These are phyloP conservation scores for Mikania micrantha DNA, from an alignment of 129 eudicot species.

Conservation along the genomic window DNA sequence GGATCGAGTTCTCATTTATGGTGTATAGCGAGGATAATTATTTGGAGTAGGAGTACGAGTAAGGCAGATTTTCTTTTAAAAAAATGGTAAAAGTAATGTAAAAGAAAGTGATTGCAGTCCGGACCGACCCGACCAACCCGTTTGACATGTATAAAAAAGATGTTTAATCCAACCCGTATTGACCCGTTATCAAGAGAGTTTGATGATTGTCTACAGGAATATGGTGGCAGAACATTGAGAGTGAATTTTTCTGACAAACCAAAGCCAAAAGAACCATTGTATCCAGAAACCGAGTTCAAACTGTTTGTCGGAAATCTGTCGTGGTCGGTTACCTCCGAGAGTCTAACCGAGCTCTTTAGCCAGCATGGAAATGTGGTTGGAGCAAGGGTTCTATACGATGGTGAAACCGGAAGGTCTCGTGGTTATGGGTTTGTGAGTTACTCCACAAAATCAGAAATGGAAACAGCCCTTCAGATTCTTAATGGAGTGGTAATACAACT, in stretches of 20 bases:
- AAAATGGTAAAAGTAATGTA: too few species aligned
- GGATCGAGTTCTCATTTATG: too few species aligned
- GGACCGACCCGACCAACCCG: too few species aligned
- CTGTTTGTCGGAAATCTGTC: constrained; percentile 83
- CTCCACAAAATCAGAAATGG: constrained; percentile 63
- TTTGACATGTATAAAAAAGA: too few species aligned
- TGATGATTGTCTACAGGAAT: constrained; percentile 47
- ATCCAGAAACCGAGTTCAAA: constrained; percentile 83
- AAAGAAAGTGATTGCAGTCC: too few species aligned
- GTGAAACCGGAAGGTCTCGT: constrained; percentile 89
- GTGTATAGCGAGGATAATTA: too few species aligned
- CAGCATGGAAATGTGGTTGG: constrained; percentile 78
- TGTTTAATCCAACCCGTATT: neutral
- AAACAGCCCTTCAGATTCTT: constrained; percentile 55
- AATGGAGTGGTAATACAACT: constrained; percentile 67
- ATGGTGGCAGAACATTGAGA: constrained; percentile 76
- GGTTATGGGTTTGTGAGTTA: constrained; percentile 90
- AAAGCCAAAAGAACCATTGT: constrained; percentile 63
- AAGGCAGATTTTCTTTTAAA: too few species aligned
- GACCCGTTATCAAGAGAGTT: neutral
- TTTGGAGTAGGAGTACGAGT: too few species aligned
- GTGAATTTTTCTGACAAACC: constrained; percentile 89
- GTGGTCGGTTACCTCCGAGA: constrained; percentile 82
- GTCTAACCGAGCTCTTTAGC: constrained; percentile 51
- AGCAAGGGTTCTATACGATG: constrained; percentile 86